These are phyloP conservation scores for Mucor piriformis DNA, from an alignment of 371 early-diverging fungal genomes.

Conservation along the genomic window DNA sequence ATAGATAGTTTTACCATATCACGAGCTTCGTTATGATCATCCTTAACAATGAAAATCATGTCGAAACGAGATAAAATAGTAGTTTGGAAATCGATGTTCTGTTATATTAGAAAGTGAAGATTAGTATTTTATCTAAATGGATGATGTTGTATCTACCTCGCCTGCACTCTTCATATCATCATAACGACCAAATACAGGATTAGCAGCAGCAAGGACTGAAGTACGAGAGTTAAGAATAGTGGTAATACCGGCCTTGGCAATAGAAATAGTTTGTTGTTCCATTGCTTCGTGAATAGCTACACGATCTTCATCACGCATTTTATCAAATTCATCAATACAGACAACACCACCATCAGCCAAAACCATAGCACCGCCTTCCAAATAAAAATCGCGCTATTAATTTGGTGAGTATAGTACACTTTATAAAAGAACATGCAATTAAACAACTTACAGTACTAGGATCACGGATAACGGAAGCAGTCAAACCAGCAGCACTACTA, in stretches of 20 bases:
- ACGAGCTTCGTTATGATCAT: slow-evolving; percentile 83
- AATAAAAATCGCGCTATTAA: slow-evolving; percentile 89
- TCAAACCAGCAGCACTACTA: slow-evolving; percentile 98
- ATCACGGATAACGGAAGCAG: slow-evolving; percentile 97
- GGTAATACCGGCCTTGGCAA: slow-evolving; percentile 99
- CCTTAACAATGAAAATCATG: slow-evolving; percentile 96
- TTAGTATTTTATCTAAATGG: neutral
- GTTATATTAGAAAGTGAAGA: neutral
- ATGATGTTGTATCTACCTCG: slow-evolving; percentile 41
- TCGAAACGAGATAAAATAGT: slow-evolving; percentile 98
- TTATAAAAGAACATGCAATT: neutral
- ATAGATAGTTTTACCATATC: slow-evolving; percentile 63
- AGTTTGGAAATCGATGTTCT: slow-evolving; percentile 99
- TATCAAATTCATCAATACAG: slow-evolving; percentile 99
- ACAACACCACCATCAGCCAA: slow-evolving; percentile 99
- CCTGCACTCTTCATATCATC: slow-evolving; percentile 98
- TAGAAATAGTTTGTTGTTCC: slow-evolving; percentile 99
- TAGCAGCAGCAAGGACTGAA: slow-evolving; percentile 99
- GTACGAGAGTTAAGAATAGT: slow-evolving; percentile 99
- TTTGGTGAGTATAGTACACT: neutral
- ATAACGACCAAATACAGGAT: slow-evolving; percentile 99
- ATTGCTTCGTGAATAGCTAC: slow-evolving; percentile 99
- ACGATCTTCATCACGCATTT: slow-evolving; percentile 99
- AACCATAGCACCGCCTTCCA: slow-evolving; percentile 99
- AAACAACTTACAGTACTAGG: slow-evolving; percentile 68